phyloP scores from a whole-genome alignment of 495 filamentous ascomycete species.

The Penicillium lividum region DNA sequence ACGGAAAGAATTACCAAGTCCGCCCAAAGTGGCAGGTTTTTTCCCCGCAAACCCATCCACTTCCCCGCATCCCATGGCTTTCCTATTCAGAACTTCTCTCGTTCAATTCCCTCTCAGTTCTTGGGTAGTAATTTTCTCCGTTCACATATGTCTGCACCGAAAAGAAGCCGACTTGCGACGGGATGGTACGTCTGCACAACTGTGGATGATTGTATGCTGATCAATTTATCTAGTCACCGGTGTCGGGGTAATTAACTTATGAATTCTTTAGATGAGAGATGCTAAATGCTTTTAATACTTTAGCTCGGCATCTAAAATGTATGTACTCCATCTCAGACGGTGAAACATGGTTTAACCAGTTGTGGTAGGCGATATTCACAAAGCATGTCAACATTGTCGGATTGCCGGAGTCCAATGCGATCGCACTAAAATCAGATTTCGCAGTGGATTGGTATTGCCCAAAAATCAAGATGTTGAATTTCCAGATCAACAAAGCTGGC shows the following conservation, averaged over 20 bases:
- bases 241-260: constrained; percentile 20
- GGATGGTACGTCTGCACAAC: constrained; percentile 16
- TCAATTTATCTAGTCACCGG: constrained; percentile 15
- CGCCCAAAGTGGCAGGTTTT: constrained; percentile 9
- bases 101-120: not conserved
- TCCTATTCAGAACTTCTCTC: not conserved
- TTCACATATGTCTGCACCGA: not conserved
- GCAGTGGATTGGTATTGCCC: constrained; percentile 17
- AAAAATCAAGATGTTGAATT: constrained; percentile 20
- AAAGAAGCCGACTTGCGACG: constrained; percentile 13
- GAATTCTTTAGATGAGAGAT: not conserved
- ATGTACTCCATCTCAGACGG: not conserved
- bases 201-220: constrained; percentile 4
- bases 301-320: constrained; percentile 34
- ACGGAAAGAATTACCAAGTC: constrained; percentile 25
- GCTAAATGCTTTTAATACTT: not conserved
- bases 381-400: constrained; percentile 24
- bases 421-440: constrained; percentile 29
- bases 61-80: not conserved
- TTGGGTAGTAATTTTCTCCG: constrained; percentile 19
- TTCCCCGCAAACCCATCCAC: not conserved
- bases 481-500: constrained; percentile 21
- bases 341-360: not conserved
- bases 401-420: constrained; percentile 24
- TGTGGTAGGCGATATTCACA: constrained; percentile 21